A percentile compares a stretch with the other conserved stretches of the same genome.
These are phyloP conservation scores for Penicillium canariense DNA, from an alignment of 495 filamentous ascomycete species.

Conservation along the genomic window DNA sequence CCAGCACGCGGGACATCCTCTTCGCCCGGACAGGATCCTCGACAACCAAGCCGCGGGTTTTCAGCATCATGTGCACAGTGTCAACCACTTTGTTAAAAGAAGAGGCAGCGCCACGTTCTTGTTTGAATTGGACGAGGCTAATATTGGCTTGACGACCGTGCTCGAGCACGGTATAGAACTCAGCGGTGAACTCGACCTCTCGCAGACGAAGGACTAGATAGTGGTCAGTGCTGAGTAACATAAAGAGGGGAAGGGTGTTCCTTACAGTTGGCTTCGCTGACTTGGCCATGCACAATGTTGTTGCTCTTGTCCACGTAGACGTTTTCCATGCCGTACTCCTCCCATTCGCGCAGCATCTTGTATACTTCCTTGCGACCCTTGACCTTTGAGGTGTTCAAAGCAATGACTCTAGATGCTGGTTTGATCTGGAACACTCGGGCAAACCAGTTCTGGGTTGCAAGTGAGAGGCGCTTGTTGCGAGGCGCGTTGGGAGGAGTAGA, in stretches of 20 bases:
- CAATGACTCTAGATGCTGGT: conserved; percentile 68
- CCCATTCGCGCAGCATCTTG: conserved; percentile 72
- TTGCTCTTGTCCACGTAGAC: conserved; percentile 70
- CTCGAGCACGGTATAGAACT: conserved; percentile 82
- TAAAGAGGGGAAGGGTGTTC: conserved; percentile 8
- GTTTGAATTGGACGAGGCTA: conserved; percentile 78
- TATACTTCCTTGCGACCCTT: conserved; percentile 73
- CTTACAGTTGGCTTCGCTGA: conserved; percentile 77
- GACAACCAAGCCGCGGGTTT: conserved; percentile 60
- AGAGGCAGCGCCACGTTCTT: conserved; percentile 80
- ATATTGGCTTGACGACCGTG: conserved; percentile 67
- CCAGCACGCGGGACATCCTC: conserved; percentile 56
- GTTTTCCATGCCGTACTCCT: conserved; percentile 71
- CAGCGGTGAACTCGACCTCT: conserved; percentile 73
- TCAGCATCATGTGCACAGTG: conserved; percentile 60
- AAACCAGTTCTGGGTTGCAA: conserved; percentile 69
- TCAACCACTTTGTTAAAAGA: conserved; percentile 84
- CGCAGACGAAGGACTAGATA: conserved; percentile 66
- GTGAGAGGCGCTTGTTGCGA: conserved; percentile 18
- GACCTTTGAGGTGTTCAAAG: conserved; percentile 65
- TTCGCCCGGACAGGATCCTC: conserved; percentile 57
- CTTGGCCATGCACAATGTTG: conserved; percentile 70
- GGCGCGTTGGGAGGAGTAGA: conserved; percentile 12
- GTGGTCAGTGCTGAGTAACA: neutral
- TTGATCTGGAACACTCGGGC: conserved; percentile 86